Conservation (phyloP, 2,329 filamentous ascomycete genomes). For the Elsinoe necatrix region DNA sequence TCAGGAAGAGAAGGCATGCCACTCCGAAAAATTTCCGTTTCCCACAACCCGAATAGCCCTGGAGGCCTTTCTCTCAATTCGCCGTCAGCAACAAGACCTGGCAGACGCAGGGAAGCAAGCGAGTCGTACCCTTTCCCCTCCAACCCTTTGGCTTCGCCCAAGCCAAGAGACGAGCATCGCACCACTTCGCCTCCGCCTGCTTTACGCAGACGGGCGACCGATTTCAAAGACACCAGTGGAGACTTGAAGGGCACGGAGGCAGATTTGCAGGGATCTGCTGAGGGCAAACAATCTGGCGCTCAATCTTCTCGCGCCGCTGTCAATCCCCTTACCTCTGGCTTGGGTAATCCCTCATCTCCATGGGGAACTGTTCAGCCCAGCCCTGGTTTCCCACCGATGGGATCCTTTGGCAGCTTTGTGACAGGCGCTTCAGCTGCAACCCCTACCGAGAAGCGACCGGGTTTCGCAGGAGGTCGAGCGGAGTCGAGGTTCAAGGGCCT, state of each 20-base stretch:
- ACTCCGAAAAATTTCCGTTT: conserved; percentile 74
- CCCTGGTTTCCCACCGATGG: conserved; percentile 62
- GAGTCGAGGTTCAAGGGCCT: conserved; percentile 82
- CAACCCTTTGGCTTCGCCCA: conserved; percentile 52
- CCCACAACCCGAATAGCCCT: conserved; percentile 53
- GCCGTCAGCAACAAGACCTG: conserved; percentile 58
- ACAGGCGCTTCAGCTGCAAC: conserved; percentile 45
- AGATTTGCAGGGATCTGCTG: not conserved
- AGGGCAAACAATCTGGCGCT: conserved; percentile 14
- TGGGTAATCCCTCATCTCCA: conserved; percentile 44
- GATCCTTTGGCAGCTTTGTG: conserved; percentile 87
- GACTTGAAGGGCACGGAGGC: conserved; percentile 29
- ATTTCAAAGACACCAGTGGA: conserved; percentile 46
- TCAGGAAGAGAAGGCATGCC: conserved; percentile 49
- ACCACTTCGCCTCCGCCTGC: conserved; percentile 53
- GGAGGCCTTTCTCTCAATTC: conserved; percentile 62
- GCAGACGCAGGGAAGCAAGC: conserved; percentile 77
- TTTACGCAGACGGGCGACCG: conserved; percentile 53
- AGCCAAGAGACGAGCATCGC: conserved; percentile 54
- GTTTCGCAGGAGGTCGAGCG: conserved; percentile 57
- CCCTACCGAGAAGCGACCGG: conserved; percentile 60
- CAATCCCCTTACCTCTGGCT: conserved; percentile 43
- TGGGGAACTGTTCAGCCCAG: conserved; percentile 53
- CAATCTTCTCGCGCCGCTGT: conserved; percentile 32
- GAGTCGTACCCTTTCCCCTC: conserved; percentile 52